Conservation (phyloP, 345 rosid genomes). For the Barbarea vulgaris region DNA sequence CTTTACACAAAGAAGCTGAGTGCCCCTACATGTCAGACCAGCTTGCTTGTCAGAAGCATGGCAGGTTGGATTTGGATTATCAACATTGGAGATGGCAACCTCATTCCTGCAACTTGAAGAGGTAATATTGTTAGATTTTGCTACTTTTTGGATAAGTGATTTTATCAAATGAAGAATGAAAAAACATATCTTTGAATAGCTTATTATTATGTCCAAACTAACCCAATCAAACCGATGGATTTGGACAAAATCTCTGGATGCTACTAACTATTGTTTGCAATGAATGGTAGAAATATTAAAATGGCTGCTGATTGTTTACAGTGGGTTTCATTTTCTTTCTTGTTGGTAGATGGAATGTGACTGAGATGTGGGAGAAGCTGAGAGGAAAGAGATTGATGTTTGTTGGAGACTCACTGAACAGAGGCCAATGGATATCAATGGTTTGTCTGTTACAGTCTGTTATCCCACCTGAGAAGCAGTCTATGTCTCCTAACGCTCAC, state of each 20-base stretch:
- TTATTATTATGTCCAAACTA: not conserved
- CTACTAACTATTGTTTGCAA: constrained; percentile 6
- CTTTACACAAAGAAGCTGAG: constrained; percentile 74
- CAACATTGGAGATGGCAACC: constrained; percentile 99
- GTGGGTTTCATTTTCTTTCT: not conserved
- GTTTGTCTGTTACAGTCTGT: constrained; percentile 86
- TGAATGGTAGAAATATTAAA: too few relatives aligned
- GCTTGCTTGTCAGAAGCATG: constrained; percentile 93
- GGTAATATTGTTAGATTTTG: constrained; percentile 37
- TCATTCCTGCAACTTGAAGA: constrained; percentile 76
- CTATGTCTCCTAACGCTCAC: constrained; percentile 85
- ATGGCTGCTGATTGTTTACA: not conserved
- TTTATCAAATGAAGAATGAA: not conserved
- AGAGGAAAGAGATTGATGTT: constrained; percentile 95
- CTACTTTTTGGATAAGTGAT: not conserved
- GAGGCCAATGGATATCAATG: constrained; percentile 99
- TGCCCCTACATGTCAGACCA: constrained; percentile 99
- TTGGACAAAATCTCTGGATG: not conserved
- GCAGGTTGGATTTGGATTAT: constrained; percentile 76
- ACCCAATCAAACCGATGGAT: not conserved
- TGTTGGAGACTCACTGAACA: constrained; percentile 90
- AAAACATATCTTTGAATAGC: not conserved
- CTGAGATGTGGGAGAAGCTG: constrained; percentile 93
- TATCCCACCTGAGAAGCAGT: constrained; percentile 68
- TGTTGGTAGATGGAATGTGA: constrained; percentile 72